A percentile compares a stretch with the other conserved stretches of the same genome.
phyloP scores from a whole-genome alignment of 1,139 yeast species.

The Insectozyma bohioensis region DNA sequence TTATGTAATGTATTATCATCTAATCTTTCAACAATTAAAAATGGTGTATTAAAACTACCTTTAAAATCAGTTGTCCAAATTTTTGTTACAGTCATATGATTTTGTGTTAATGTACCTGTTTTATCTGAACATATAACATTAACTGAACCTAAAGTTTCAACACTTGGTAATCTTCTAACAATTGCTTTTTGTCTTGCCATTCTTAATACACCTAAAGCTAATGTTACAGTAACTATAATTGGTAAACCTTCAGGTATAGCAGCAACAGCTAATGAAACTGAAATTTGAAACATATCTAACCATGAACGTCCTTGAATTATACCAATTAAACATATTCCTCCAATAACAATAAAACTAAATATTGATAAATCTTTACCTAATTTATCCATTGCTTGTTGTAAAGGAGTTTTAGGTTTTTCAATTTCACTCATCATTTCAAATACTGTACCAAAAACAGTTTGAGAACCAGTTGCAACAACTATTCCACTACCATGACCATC shows the following conservation, averaged over 20 bases:
- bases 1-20: constrained; percentile 40
- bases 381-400: constrained; percentile 92
- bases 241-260: constrained; percentile 98
- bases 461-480: constrained; percentile 85
- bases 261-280: constrained; percentile 95
- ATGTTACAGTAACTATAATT: constrained; percentile 91
- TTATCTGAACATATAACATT: constrained; percentile 94
- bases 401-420: constrained; percentile 94
- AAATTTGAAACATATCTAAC: constrained; percentile 96
- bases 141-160: constrained; percentile 93
- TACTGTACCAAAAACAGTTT: constrained; percentile 86
- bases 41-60: constrained; percentile 47
- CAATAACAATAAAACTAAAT: constrained; percentile 81
- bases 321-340: constrained; percentile 83
- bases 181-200: constrained; percentile 95
- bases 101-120: constrained; percentile 92
- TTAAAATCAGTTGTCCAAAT: constrained; percentile 79
- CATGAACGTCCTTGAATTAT: constrained; percentile 86
- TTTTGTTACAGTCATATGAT: constrained; percentile 89
- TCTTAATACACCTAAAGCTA: constrained; percentile 90
- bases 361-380: constrained; percentile 85
- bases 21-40: constrained; percentile 49
- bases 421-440: constrained; percentile 93
- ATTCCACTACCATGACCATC: constrained; percentile 93
- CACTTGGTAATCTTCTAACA: constrained; percentile 89